Base-by-base conservation (phyloP, 306 rosid genomes). In the Quercus berberidifolia region DNA sequence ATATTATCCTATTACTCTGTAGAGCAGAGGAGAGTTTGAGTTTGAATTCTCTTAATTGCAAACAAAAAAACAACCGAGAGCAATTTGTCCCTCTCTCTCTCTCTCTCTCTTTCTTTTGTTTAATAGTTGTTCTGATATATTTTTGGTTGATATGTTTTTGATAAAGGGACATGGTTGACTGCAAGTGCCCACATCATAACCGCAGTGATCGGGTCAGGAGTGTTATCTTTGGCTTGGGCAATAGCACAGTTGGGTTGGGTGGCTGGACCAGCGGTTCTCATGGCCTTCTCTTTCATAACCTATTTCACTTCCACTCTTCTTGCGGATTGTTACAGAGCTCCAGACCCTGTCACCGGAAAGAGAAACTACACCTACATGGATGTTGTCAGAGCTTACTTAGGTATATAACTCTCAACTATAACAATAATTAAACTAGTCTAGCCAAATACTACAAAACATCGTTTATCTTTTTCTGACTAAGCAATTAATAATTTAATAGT, bases 141-240 rank as follows among this genome's bases (percentile, higher is more conserved):
- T 17, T 68, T 25, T 60, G 25, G 19, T 64, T 38, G 65, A 55
- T 2, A 15, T 69, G 35, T 13, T 23, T 25, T 82, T 14, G 38
- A 20, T 56, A 8, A 55, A 93, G 98, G 99, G 71, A 96, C 99
- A 21, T 96, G 98, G 99, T 41, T 93, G 73, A 93, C 99, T 0
- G 99, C 99, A 0, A 96, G 99, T 76, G 99, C 99, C 6, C 99
- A 96, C 52, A 96, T 96, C 20, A 93, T 96, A 74, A 96, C 99
- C 8, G 98, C 99, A 0, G 99, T 96, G 81, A 96, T 96, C 8
- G 99, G 99, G 2, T 96, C 99, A 1, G 99, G 99, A 11, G 99
- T 96, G 79, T 75, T 96, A 12, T 96, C 99, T 0, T 86, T 96
- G 77, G 98, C 99, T 13, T 96, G 98, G 98, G 90, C 98, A 1